These are phyloP conservation scores for Beauveria sp. DNA, from an alignment of 2,329 filamentous ascomycete genomes.

Conservation along the genomic window DNA sequence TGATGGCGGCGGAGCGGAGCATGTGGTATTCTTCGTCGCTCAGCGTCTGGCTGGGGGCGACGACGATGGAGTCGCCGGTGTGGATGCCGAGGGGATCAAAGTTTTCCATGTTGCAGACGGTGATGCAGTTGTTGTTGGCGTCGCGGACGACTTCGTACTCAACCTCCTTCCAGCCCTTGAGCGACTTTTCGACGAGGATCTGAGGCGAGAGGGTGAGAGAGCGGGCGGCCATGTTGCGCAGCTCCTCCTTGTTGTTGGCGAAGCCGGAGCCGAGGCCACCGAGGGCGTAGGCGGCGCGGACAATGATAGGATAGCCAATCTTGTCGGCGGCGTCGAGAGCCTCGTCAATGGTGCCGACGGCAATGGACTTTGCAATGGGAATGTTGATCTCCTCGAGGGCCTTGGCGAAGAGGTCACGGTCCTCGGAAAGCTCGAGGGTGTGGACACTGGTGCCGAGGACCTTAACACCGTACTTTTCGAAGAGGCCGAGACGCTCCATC, in stretches of 20 bases:
- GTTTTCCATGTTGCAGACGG: constrained; percentile 79
- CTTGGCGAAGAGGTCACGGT: constrained; percentile 92
- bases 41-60: constrained; percentile 92
- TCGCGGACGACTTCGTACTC: constrained; percentile 98
- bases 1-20: constrained; percentile 94
- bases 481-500: constrained; percentile 93
- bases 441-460: constrained; percentile 92
- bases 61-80: constrained; percentile 97
- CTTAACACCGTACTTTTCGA: constrained; percentile 91
- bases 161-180: constrained; percentile 99
- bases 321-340: constrained; percentile 78
- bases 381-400: constrained; percentile 96
- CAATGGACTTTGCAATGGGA: constrained; percentile 92
- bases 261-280: constrained; percentile 96
- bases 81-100: constrained; percentile 97
- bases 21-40: constrained; percentile 99
- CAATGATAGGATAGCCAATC: constrained; percentile 95
- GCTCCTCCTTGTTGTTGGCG: constrained; percentile 86
- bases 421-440: constrained; percentile 90
- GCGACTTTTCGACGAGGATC: constrained; percentile 94
- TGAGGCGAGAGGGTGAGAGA: constrained; percentile 92
- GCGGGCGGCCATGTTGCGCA: constrained; percentile 85
- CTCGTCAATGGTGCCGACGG: constrained; percentile 84
- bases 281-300: constrained; percentile 91
- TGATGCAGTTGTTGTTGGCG: constrained; percentile 97